A percentile compares a stretch with the other conserved stretches of the same genome.
Evolutionary conservation across 768 basidiomycete genomes (phyloP).

Genomic region (Pleurotus cornucopiae): DNA sequence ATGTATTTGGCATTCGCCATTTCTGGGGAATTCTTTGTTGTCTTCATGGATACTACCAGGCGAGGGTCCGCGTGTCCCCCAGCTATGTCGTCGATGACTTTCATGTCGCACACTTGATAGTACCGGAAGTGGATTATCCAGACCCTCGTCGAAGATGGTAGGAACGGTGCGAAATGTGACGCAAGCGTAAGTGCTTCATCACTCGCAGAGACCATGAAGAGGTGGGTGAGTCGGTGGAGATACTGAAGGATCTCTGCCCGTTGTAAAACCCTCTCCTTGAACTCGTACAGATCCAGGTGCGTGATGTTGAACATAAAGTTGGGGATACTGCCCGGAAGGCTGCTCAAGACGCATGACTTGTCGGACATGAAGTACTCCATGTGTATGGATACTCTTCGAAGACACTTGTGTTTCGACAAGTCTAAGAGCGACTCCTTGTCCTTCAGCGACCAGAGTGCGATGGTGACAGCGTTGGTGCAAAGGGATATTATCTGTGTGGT

Average conservation of each 20-base stretch:
- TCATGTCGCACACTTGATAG: background rate
- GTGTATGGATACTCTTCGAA: background rate
- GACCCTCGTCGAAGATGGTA: background rate
- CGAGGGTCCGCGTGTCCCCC: background rate
- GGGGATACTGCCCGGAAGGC: background rate
- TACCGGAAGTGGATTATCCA: constrained; percentile 4
- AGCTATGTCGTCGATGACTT: background rate
- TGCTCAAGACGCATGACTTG: background rate
- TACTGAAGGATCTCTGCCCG: background rate
- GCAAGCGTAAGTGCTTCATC: background rate
- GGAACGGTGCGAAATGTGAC: background rate
- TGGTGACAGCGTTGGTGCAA: background rate
- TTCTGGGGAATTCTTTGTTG: background rate
- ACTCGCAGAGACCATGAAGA: constrained; percentile 3
- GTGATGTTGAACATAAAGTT: constrained; percentile 5
- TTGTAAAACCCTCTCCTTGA: background rate
- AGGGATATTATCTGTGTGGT: background rate
- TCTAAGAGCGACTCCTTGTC: background rate
- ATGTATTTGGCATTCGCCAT: background rate
- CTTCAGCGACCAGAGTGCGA: constrained; percentile 4
- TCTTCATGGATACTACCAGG: constrained; percentile 2
- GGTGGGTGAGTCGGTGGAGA: constrained; percentile 1
- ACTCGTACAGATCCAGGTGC: constrained; percentile 1
- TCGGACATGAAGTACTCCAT: constrained; percentile 3
- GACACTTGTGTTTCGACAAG: background rate